Evolutionary conservation across 2,329 filamentous ascomycete genomes (phyloP).

Genomic region (Grosmannia huntii): DNA sequence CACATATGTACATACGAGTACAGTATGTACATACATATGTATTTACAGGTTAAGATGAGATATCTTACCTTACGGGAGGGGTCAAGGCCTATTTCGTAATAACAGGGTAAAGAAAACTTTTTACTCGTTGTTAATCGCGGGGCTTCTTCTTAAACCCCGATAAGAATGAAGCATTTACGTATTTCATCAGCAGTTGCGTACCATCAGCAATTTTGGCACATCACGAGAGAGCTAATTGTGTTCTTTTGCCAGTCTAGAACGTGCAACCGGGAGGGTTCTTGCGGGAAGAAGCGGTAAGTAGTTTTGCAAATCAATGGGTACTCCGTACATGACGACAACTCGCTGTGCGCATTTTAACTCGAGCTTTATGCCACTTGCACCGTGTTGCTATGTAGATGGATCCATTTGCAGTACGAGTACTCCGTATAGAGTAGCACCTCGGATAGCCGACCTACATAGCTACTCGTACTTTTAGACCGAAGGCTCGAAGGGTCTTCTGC

Average conservation of each 20-base stretch:
- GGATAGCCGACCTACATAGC: too few relatives aligned
- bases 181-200: background rate
- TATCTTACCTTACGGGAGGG: background rate
- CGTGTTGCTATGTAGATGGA: background rate
- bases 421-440: too few relatives aligned
- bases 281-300: background rate
- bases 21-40: too few relatives aligned
- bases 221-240: background rate
- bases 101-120: slow-evolving; percentile 19
- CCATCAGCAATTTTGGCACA: background rate
- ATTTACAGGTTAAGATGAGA: background rate
- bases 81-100: slow-evolving; percentile 7
- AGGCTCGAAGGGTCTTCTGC: background rate
- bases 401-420: background rate
- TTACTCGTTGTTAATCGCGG: slow-evolving; percentile 8
- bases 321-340: background rate
- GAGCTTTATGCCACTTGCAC: background rate
- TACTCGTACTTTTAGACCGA: background rate
- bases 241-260: background rate
- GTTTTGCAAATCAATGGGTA: background rate
- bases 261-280: background rate
- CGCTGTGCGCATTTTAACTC: background rate
- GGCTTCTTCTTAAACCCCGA: background rate
- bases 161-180: slow-evolving; percentile 5
- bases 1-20: too few relatives aligned